Evolutionary conservation across 2,329 filamentous ascomycete genomes (phyloP).

Genomic region (Alternaria panax): DNA sequence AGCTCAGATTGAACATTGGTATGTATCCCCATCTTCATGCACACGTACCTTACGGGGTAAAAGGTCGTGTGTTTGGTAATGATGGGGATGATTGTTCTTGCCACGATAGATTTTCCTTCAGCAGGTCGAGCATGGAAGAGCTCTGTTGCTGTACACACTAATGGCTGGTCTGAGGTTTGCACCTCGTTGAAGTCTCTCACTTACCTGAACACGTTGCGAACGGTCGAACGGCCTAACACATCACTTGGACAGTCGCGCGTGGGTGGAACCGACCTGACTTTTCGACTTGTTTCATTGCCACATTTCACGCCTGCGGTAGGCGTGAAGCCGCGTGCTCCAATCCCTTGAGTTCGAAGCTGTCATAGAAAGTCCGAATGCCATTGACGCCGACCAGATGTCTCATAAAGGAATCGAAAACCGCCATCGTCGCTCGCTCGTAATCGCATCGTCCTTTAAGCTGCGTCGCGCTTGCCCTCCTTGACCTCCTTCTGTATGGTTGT

Average conservation of each 20-base stretch:
- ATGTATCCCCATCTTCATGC: slow-evolving; percentile 71
- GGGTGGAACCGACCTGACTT: slow-evolving; percentile 36
- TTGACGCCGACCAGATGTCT: slow-evolving; percentile 52
- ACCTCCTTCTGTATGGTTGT: slow-evolving; percentile 81
- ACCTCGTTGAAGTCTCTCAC: slow-evolving; percentile 22
- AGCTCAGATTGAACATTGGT: slow-evolving; percentile 19
- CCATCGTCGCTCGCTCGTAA: slow-evolving; percentile 43
- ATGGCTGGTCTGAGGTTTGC: slow-evolving; percentile 58
- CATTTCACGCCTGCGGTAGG: slow-evolving; percentile 46
- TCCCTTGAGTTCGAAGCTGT: slow-evolving; percentile 46
- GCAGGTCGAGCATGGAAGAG: slow-evolving; percentile 66
- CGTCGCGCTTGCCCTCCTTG: slow-evolving; percentile 92
- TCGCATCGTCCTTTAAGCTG: slow-evolving; percentile 67
- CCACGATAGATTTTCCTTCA: slow-evolving; percentile 73
- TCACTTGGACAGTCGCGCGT: slow-evolving; percentile 32
- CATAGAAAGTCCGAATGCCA: slow-evolving; percentile 51
- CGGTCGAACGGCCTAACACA: slow-evolving; percentile 22
- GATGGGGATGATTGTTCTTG: slow-evolving; percentile 63
- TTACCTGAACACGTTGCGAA: slow-evolving; percentile 7
- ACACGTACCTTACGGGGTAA: slow-evolving; percentile 62
- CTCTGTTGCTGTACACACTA: slow-evolving; percentile 75
- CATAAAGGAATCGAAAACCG: slow-evolving; percentile 50
- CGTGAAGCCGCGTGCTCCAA: slow-evolving; percentile 41
- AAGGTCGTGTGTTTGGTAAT: slow-evolving; percentile 73
- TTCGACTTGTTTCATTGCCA: slow-evolving; percentile 50